Conservation (phyloP, 768 basidiomycete species). For the Russula griseocarnosa region DNA sequence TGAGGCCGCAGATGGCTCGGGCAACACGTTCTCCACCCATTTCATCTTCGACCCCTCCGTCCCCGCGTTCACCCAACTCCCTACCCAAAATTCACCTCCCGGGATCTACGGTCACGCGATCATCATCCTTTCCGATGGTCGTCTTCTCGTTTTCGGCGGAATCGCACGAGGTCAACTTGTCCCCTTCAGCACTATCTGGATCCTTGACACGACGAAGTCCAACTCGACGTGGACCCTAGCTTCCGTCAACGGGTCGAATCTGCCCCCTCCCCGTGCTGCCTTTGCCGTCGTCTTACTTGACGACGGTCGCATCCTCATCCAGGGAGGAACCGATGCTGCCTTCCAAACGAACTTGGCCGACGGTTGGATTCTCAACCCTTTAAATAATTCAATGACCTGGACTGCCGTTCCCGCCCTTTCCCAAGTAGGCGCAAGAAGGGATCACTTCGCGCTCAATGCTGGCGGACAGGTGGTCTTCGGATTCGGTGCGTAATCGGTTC, state of each 20-base stretch:
- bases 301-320: conserved; percentile 60
- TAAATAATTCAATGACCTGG: conserved; percentile 58
- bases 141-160: conserved; percentile 73
- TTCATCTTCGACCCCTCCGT: conserved; percentile 54
- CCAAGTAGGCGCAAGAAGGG: conserved; percentile 59
- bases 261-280: conserved; percentile 58
- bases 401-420: conserved; percentile 46
- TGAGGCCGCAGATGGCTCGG: conserved; percentile 76
- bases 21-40: conserved; percentile 55
- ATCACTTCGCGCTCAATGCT: conserved; percentile 67
- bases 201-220: conserved; percentile 52
- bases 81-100: conserved; percentile 54
- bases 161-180: conserved; percentile 47
- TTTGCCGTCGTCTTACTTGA: conserved; percentile 54
- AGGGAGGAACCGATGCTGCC: conserved; percentile 67
- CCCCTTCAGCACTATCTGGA: conserved; percentile 58
- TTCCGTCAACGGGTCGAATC: conserved; percentile 36
- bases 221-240: conserved; percentile 49
- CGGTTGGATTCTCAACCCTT: conserved; percentile 68
- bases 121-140: conserved; percentile 63
- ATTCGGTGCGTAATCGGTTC: conserved; percentile 54
- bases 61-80: conserved; percentile 52
- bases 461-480: conserved; percentile 68
- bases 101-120: conserved; percentile 71
- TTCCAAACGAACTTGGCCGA: conserved; percentile 51